Base-by-base conservation (phyloP, 2,329 filamentous ascomycete species). In the Chaetomiaceae sp. region DNA sequence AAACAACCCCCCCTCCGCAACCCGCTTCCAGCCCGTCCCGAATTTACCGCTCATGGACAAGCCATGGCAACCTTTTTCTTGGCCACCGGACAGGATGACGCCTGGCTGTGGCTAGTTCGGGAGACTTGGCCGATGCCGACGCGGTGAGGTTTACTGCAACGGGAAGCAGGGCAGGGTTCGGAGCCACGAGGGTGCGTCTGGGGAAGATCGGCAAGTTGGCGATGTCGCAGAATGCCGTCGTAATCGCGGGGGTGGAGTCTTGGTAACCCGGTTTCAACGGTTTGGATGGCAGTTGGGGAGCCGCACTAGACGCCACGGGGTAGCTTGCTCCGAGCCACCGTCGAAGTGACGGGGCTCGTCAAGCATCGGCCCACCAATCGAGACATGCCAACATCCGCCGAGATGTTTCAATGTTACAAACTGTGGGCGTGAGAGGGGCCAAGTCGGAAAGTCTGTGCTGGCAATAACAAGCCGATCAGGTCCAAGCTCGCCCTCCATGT, bases 281-380 rank as follows among this genome's bases (percentile, higher is more conserved):
- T 17, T 40, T 17, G 10, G 37, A 5, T 21, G 23, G 16, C 21
- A 27, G 17, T 6, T 8, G 2, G 37, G 27, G 48, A 51, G 48
- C 46, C 41, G 51, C 48, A 54, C 54, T 56, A 56, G 31, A 16
- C 41, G 43, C 16, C 21, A 56, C 50, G 54, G 54, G 40, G 54
- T 21, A 47, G 21, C 33, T 33, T 31, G 48, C 31, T 56, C 54
- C 54, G 54, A 44, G 38, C 21, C 33, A 7, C 23, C 34, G 41
- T 14, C 38, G 17, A 13, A 49, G 3, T 27, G 13, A 17, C 33
- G 34, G 34, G 38, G 33, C 16, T 23, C 7, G 12, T 14, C 3
- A 30, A 30, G n/a, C 34, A 30, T 41, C 38, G 39, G 33, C 27
- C 54, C 48, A 50, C 54, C 51, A 56, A 56, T 56, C 21, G 48